Base-by-base conservation (phyloP, 345 rosid species). In the Turritis glabra region DNA sequence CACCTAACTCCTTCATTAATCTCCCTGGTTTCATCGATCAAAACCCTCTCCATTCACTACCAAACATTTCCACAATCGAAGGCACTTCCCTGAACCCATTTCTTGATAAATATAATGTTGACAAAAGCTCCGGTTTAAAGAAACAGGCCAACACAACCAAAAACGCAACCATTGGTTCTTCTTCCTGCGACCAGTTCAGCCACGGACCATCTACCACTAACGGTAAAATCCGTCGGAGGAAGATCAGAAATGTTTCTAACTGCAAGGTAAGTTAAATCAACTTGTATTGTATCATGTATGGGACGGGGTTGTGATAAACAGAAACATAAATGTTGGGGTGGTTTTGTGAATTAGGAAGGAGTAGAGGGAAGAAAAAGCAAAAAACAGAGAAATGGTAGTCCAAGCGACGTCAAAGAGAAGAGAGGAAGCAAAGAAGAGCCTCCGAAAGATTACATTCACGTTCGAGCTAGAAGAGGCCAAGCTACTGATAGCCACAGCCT, bases 401-500 rank as follows among this genome's bases (percentile, higher is more conserved):
- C 33, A 75, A 69, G 47, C 19, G 71, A 51, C 30, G 72, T 81
- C 51, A 80, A 80, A 75, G 82, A 72, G 44, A 47, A 70, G 73
- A 83, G 69, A 64, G 3, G 41, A 69, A 82, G 55, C 60, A 61
- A 44, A 23, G 53, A 84, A 53, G 87, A 85, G 26, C 79, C 89
- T 51, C 83, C 86, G 3, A 82, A 64, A 52, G 91, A 85, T 29
- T 88, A 86, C 85, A 88, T 90, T 78, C 96, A 90, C 78, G 96
- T 90, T 23, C 82, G 93, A 78, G 96, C 96, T 27, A 86, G 92
- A 72, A 85, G 96, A 74, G 96, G 96, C 66, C 92, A 90, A 78
- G 96, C 96, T 62, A 90, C 78, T 65, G 78, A 66, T 32, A 73
- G 77, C 64, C 77, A 73, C 64, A 73, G 77, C 64, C 77, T 73